Evolutionary conservation across 805 yeast genomes (phyloP).

Genomic region (Yueomyces sinensis): DNA sequence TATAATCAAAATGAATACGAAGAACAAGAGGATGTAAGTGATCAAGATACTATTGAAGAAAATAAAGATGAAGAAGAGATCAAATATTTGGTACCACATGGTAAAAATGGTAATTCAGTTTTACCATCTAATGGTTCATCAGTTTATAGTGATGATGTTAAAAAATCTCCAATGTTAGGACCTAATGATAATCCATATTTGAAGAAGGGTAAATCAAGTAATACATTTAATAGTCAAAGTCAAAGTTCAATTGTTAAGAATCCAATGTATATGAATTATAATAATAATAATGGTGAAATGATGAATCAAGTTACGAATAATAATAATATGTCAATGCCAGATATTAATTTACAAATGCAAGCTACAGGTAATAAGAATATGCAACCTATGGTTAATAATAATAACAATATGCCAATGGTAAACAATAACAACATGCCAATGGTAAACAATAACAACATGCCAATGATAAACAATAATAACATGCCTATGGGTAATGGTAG

Average conservation of each 20-base stretch:
- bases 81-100: no score
- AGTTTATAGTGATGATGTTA: background rate
- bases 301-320: no score
- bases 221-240: background rate
- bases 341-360: no score
- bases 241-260: background rate
- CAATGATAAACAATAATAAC: no score
- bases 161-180: background rate
- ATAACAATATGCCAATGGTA: background rate
- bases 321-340: no score
- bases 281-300: background rate
- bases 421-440: background rate
- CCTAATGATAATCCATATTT: background rate
- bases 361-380: background rate
- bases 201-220: background rate
- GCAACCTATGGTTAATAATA: background rate
- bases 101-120: background rate
- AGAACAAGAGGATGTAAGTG: no score
- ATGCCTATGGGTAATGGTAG: background rate
- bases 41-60: no score
- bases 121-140: background rate
- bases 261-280: background rate
- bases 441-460: background rate
- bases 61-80: no score
- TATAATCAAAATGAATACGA: no score